These are phyloP conservation scores for Daldinia loculata DNA, from an alignment of 495 filamentous ascomycete species.

Conservation along the genomic window DNA sequence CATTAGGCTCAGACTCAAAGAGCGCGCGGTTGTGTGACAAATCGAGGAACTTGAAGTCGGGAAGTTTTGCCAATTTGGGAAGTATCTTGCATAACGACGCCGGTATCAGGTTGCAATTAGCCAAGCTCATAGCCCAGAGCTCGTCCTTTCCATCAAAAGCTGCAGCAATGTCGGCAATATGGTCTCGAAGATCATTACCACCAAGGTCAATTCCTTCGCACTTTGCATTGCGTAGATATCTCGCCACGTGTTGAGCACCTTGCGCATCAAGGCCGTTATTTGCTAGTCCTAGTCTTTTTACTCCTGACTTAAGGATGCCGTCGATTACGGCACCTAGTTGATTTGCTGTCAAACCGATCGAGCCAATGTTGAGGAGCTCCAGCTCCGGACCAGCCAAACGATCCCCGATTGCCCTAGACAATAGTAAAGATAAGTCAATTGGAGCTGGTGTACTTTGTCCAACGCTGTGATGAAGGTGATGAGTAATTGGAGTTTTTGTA, in stretches of 20 bases:
- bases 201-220: conserved; percentile 95
- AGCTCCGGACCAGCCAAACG: conserved; percentile 78
- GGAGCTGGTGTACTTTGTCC: conserved; percentile 28
- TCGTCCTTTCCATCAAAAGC: conserved; percentile 68
- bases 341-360: conserved; percentile 74
- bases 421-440: conserved; percentile 54
- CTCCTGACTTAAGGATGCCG: conserved; percentile 74
- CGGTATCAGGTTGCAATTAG: conserved; percentile 83
- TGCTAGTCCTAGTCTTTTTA: conserved; percentile 81
- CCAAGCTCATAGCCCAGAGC: conserved; percentile 84
- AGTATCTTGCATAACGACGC: conserved; percentile 76
- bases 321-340: conserved; percentile 78
- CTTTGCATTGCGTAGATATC: conserved; percentile 73
- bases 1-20: conserved; percentile 77
- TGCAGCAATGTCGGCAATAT: conserved; percentile 71
- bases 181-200: conserved; percentile 79
- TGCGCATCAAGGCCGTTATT: conserved; percentile 78
- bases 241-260: conserved; percentile 76
- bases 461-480: conserved; percentile 30
- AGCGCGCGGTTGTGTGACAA: conserved; percentile 87
- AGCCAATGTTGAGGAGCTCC: conserved; percentile 83
- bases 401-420: conserved; percentile 78
- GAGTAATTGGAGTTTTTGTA: conserved; percentile 34
- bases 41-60: conserved; percentile 87
- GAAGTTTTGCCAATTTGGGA: conserved; percentile 73